Conservation (phyloP, 2,329 filamentous ascomycete species). For the Acrocalymma vagum region DNA sequence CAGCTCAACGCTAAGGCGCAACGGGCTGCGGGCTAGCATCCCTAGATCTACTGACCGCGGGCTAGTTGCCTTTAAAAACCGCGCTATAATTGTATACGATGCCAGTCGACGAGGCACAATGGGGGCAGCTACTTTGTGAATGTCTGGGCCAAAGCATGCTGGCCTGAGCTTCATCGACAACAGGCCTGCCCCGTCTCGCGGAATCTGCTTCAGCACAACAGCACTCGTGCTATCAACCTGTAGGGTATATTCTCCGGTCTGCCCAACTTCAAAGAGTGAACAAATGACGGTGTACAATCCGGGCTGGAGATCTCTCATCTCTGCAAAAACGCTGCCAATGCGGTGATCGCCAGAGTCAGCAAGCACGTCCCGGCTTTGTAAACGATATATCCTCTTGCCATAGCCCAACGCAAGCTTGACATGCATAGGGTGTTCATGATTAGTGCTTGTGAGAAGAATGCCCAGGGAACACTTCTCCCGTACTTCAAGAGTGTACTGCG, state of each 20-base stretch:
- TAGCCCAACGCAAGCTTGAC: conserved; percentile 83
- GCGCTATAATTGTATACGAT: conserved; percentile 65
- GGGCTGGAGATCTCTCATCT: conserved; percentile 66
- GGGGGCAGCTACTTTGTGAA: conserved; percentile 63
- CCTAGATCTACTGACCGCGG: conserved; percentile 35
- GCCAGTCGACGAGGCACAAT: conserved; percentile 65
- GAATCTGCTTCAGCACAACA: conserved; percentile 67
- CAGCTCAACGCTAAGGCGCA: conserved; percentile 77
- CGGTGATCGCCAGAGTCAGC: conserved; percentile 89
- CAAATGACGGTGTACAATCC: conserved; percentile 89
- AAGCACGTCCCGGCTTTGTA: conserved; percentile 80
- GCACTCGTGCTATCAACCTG: conserved; percentile 72
- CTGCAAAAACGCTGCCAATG: conserved; percentile 76
- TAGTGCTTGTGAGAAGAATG: conserved; percentile 75
- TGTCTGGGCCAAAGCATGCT: conserved; percentile 58
- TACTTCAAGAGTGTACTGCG: conserved; percentile 78
- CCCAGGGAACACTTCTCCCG: conserved; percentile 68
- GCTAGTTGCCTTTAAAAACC: conserved; percentile 48
- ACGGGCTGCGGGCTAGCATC: conserved; percentile 53
- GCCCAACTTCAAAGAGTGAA: conserved; percentile 86
- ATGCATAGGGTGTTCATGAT: conserved; percentile 77
- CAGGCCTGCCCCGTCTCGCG: conserved; percentile 78
- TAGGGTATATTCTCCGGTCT: conserved; percentile 77
- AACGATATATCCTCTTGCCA: conserved; percentile 73
- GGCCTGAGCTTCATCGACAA: conserved; percentile 68